Percentiles rank a stretch among this genome's conserved stretches.
phyloP scores from a whole-genome alignment of 2,329 filamentous ascomycete species.

The Trichophyton mentagrophytes region DNA sequence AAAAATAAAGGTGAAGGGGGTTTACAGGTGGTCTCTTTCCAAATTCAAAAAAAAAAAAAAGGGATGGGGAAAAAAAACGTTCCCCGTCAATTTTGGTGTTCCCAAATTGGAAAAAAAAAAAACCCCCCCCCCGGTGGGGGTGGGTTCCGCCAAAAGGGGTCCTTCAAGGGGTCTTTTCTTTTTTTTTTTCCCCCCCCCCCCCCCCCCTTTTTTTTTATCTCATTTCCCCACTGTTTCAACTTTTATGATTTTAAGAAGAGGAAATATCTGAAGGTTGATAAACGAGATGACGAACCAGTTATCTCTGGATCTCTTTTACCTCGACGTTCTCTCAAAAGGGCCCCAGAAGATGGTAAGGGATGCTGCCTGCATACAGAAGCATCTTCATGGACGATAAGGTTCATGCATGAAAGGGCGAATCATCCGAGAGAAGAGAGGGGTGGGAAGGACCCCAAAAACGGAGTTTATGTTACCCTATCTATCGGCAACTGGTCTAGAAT shows the following conservation, averaged over 20 bases:
- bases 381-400: not conserved
- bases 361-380: not conserved
- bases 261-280: not conserved
- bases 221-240: slow-evolving; percentile 1
- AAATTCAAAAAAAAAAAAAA: no score
- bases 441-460: not conserved
- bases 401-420: slow-evolving; percentile 3
- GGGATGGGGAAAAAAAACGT: no score
- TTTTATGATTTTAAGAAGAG: not conserved
- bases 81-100: no score
- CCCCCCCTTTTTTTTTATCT: not conserved
- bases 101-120: no score
- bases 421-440: not conserved
- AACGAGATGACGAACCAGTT: not conserved
- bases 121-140: no score
- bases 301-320: not conserved
- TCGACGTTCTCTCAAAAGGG: not conserved
- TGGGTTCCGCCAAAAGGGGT: no score
- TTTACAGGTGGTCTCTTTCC: no score
- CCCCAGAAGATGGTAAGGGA: not conserved
- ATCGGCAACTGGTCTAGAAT: slow-evolving; percentile 2
- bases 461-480: not conserved
- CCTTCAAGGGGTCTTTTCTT: not conserved
- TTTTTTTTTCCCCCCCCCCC: no score
- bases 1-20: no score